phyloP scores from a whole-genome alignment of 2,329 filamentous ascomycete species.

The Pseudogymnoascus sp. region DNA sequence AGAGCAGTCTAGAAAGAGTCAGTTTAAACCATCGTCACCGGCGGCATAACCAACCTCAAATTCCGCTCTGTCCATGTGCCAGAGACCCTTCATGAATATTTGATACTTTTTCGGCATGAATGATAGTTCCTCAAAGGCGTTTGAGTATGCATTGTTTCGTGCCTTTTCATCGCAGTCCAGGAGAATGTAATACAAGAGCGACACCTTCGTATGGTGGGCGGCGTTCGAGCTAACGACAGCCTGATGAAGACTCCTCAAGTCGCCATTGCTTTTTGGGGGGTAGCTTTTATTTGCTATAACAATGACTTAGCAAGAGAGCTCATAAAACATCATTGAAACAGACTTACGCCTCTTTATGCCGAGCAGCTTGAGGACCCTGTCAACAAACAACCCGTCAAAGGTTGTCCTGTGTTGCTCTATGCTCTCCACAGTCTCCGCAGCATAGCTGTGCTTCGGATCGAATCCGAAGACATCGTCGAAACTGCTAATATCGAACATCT shows the following conservation, averaged over 20 bases:
- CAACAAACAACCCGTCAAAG: constrained; percentile 69
- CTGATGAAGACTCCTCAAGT: constrained; percentile 60
- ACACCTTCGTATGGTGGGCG: constrained; percentile 68
- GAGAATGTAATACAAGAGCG: constrained; percentile 74
- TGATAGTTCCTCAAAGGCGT: constrained; percentile 50
- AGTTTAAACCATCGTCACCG: constrained; percentile 17
- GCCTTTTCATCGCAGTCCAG: constrained; percentile 57
- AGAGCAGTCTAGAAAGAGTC: constrained; percentile 48
- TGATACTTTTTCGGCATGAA: constrained; percentile 68
- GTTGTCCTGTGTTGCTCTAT: constrained; percentile 59
- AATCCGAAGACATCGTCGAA: constrained; percentile 61
- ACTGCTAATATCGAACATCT: constrained; percentile 56
- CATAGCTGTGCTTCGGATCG: constrained; percentile 52
- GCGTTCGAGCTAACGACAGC: constrained; percentile 57
- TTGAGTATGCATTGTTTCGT: constrained; percentile 41
- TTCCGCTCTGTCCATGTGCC: constrained; percentile 66
- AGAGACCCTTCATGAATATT: constrained; percentile 73
- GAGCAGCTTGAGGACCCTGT: constrained; percentile 62
- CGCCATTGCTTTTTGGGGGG: constrained; percentile 61
- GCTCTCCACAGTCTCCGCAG: constrained; percentile 49
- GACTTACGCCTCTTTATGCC: constrained; percentile 58
- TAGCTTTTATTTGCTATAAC: constrained; percentile 52
- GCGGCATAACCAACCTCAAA: constrained; percentile 44
- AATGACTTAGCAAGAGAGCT: neutral
- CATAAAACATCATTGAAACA: constrained; percentile 9